These are phyloP conservation scores for Ceratocystis destructans DNA, from an alignment of 2,329 filamentous ascomycete species.

Conservation along the genomic window DNA sequence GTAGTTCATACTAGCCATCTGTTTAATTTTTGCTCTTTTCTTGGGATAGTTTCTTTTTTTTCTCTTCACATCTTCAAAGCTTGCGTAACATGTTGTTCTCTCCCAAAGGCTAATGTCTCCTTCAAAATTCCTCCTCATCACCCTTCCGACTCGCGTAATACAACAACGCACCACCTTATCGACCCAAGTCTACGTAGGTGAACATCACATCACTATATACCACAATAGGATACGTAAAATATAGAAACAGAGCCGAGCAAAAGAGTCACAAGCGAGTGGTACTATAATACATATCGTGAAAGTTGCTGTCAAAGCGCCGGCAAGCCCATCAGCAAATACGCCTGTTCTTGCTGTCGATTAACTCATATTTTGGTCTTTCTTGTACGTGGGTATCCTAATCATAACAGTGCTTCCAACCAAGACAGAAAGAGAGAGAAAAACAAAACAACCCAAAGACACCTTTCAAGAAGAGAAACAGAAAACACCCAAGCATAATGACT, in stretches of 20 bases:
- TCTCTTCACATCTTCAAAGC: no score
- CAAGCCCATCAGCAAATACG: neutral
- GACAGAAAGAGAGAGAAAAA: neutral
- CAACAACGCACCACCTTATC: no score
- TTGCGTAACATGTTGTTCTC: no score
- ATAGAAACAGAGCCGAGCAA: no score
- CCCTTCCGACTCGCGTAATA: neutral
- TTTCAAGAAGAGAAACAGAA: neutral
- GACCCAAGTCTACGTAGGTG: neutral
- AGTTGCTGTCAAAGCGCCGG: neutral
- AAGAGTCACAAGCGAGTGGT: no score
- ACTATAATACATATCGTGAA: neutral
- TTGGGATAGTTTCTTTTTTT: no score
- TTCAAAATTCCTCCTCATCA: neutral
- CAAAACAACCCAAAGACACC: slow-evolving; percentile 7
- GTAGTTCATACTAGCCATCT: no score
- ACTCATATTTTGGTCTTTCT: slow-evolving; percentile 2
- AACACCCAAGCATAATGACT: neutral
- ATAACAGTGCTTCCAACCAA: slow-evolving; percentile 10
- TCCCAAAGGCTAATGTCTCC: no score
- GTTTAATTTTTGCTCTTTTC: no score
- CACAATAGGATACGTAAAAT: no score
- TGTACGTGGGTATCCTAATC: slow-evolving; percentile 16
- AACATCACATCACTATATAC: neutral
- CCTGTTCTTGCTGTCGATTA: neutral